These are phyloP conservation scores for Limtongia smithiae DNA, from an alignment of 805 yeast species.

Conservation along the genomic window DNA sequence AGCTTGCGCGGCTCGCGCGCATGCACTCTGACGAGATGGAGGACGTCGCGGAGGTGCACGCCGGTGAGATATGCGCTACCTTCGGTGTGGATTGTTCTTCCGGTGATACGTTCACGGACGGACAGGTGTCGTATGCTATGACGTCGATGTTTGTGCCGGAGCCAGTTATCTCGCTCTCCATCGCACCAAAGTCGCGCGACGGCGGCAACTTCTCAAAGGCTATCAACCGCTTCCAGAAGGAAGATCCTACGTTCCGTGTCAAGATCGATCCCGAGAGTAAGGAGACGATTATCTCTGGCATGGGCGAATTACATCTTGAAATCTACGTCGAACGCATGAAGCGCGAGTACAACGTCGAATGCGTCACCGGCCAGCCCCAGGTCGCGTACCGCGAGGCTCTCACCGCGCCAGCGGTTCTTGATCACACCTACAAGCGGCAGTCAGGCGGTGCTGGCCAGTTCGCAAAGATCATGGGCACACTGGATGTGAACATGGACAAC, in stretches of 20 bases:
- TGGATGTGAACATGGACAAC: conserved; percentile 46
- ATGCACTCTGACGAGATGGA: conserved; percentile 99
- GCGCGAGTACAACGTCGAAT: conserved; percentile 94
- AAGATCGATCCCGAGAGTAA: conserved; percentile 85
- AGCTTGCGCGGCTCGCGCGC: conserved; percentile 89
- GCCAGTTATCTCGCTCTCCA: conserved; percentile 91
- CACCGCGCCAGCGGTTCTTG: conserved; percentile 67
- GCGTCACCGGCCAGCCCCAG: conserved; percentile 95
- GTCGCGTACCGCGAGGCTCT: conserved; percentile 97
- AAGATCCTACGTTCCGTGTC: conserved; percentile 97
- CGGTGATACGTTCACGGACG: conserved; percentile 95
- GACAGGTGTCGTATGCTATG: conserved; percentile 78
- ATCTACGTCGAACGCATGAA: conserved; percentile 97
- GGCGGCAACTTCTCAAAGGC: conserved; percentile 92
- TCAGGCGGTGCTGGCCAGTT: conserved; percentile 99
- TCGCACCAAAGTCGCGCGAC: conserved; percentile 84
- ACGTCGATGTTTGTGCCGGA: conserved; percentile 98
- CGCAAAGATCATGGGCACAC: conserved; percentile 88
- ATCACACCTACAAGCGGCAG: conserved; percentile 95
- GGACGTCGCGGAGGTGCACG: conserved; percentile 90
- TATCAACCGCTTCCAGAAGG: conserved; percentile 94
- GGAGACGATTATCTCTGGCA: conserved; percentile 92
- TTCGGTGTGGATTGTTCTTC: conserved; percentile 99
- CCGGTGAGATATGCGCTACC: conserved; percentile 99
- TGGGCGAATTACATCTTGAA: conserved; percentile 97